Percentiles rank a stretch among this genome's conserved stretches.
phyloP scores from a whole-genome alignment of 257 asterid species.

The Penstemon barbatus region DNA sequence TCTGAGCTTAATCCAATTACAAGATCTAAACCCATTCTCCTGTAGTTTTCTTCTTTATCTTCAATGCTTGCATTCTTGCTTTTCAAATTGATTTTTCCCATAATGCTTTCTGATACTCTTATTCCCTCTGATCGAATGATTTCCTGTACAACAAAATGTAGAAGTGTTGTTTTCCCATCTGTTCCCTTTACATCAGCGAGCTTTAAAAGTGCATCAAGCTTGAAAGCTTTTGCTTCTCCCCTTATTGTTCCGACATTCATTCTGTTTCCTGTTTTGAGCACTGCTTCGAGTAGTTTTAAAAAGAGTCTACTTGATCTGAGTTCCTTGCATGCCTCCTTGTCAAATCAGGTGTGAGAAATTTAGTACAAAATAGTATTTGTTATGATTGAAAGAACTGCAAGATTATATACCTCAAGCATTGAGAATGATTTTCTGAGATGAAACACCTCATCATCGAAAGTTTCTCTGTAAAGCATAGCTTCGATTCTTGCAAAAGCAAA shows the following conservation, averaged over 20 bases:
- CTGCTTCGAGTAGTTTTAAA: slow-evolving; percentile 89
- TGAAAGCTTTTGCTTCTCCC: slow-evolving; percentile 96
- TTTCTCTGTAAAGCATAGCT: slow-evolving; percentile 86
- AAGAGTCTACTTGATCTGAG: slow-evolving; percentile 89
- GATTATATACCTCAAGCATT: slow-evolving; percentile 66
- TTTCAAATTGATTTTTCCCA: slow-evolving; percentile 76
- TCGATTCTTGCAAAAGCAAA: slow-evolving; percentile 78
- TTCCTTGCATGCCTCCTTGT: slow-evolving; percentile 91
- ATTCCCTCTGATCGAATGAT: slow-evolving; percentile 86
- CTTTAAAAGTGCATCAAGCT: slow-evolving; percentile 88
- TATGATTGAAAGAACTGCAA: not conserved
- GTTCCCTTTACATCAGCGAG: slow-evolving; percentile 91
- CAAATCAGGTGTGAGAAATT: not conserved
- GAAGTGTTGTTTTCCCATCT: slow-evolving; percentile 86
- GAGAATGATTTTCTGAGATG: slow-evolving; percentile 88
- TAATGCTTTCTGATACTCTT: slow-evolving; percentile 83
- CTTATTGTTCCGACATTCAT: slow-evolving; percentile 91
- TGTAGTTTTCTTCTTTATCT: slow-evolving; percentile 74
- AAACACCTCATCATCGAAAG: slow-evolving; percentile 78
- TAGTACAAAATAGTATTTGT: not conserved
- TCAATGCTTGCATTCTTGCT: slow-evolving; percentile 35
- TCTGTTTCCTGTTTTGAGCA: slow-evolving; percentile 88
- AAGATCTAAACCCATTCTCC: slow-evolving; percentile 84
- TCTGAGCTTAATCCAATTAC: slow-evolving; percentile 73
- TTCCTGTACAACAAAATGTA: slow-evolving; percentile 95